Evolutionary conservation across 108 stramenopile species (phyloP).

Genomic region (Mayamaea pseudoterrestris): DNA sequence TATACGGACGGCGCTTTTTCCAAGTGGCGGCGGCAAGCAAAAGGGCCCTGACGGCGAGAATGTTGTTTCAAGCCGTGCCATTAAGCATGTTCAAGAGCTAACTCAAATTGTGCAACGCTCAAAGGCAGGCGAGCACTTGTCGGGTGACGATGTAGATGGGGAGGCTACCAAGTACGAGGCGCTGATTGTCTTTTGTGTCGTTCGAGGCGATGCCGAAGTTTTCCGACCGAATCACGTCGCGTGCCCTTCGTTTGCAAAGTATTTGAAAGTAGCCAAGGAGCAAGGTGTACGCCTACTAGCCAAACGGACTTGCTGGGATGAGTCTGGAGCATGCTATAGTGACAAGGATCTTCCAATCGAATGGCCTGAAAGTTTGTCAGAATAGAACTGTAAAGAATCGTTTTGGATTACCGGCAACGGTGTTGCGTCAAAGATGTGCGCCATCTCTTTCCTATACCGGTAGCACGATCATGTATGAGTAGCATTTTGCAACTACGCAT

Average conservation of each 20-base stretch:
- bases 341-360: conserved; percentile 17
- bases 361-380: conserved; percentile 10
- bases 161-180: conserved; percentile 12
- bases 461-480: no score
- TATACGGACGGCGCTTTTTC: conserved; percentile 40
- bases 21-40: conserved; percentile 45
- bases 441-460: no score
- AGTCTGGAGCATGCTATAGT: conserved; percentile 24
- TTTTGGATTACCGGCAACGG: no score
- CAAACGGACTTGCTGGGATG: conserved; percentile 35
- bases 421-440: no score
- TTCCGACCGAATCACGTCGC: conserved; percentile 40
- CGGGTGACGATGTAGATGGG: not conserved
- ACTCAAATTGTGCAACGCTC: conserved; percentile 15
- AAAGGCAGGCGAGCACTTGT: no score
- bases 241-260: conserved; percentile 44
- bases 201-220: conserved; percentile 29
- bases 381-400: conserved; percentile 7
- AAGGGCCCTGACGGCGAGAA: conserved; percentile 42
- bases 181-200: conserved; percentile 38
- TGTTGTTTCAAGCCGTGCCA: conserved; percentile 49
- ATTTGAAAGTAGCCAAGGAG: conserved; percentile 26
- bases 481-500: no score
- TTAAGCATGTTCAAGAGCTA: conserved; percentile 49
- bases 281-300: conserved; percentile 34